A percentile compares a stretch with the other conserved stretches of the same genome.
Conservation (phyloP, 2,329 filamentous ascomycete species). For the Dothistroma septosporum region DNA sequence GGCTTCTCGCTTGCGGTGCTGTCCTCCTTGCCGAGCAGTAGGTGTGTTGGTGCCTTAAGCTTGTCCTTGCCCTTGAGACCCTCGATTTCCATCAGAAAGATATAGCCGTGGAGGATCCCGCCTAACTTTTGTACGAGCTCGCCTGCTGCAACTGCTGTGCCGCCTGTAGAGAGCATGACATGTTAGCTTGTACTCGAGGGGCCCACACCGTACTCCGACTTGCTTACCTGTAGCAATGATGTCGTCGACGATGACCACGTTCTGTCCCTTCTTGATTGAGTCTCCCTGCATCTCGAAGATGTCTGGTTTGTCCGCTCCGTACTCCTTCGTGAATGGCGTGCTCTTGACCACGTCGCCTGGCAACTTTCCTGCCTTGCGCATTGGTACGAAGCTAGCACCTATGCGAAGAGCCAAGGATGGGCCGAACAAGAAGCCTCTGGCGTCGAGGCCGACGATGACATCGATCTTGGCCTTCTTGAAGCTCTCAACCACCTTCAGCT, state of each 20-base stretch:
- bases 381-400: slow-evolving; percentile 82
- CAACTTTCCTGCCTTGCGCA: slow-evolving; percentile 93
- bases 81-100: slow-evolving; percentile 94
- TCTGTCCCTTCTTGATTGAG: slow-evolving; percentile 78
- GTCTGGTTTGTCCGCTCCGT: slow-evolving; percentile 69
- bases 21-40: slow-evolving; percentile 64
- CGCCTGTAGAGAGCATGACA: slow-evolving; percentile 56
- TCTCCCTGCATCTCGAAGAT: slow-evolving; percentile 93
- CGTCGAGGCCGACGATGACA: slow-evolving; percentile 88
- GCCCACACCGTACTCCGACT: not conserved
- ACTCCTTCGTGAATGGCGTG: slow-evolving; percentile 89
- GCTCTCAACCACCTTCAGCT: slow-evolving; percentile 69
- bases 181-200: slow-evolving; percentile 2
- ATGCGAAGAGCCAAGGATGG: slow-evolving; percentile 80
- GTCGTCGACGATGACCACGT: slow-evolving; percentile 90
- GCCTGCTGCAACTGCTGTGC: slow-evolving; percentile 83
- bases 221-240: slow-evolving; percentile 93
- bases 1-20: slow-evolving; percentile 13
- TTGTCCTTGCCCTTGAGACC: slow-evolving; percentile 89
- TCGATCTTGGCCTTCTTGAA: slow-evolving; percentile 53
- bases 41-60: slow-evolving; percentile 74
- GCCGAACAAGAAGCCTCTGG: slow-evolving; percentile 91
- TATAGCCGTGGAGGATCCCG: slow-evolving; percentile 78
- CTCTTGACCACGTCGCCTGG: slow-evolving; percentile 76
- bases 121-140: slow-evolving; percentile 81